Evolutionary conservation across 2,329 filamentous ascomycete genomes (phyloP), one percentile per base, ranked within the genome.

Genomic region (Aspergillus caelatus): DNA sequence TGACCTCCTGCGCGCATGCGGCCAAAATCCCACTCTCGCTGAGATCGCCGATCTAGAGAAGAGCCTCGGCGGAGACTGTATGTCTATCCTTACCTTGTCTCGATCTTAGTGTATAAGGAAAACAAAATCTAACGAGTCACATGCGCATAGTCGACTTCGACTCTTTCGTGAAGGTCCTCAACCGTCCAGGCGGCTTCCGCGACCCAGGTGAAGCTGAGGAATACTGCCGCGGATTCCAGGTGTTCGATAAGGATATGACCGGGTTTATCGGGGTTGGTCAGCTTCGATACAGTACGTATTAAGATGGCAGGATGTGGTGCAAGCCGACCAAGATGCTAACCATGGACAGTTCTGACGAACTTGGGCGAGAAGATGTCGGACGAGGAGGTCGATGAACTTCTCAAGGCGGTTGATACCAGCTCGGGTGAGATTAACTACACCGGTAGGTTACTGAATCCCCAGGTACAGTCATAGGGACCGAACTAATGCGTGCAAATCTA

Each of bases 311-410:
- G 19, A 12, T 34, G 11, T 23, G 28, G 43, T 45, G 5, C 11
- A 50, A 4, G 34, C n/a, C 19, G 48, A 14, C 4, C 2, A 11
- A 6, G 48, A 58, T 55, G 41, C 62, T 64, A 36, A 66, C 34
- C 19, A 43, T 46, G 12, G 39, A 54, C 60, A 85, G 94, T 99
- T 78, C 83, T 99, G 75, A 99, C 95, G 62, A 98, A 98, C 79
- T 83, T 99, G 73, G 95, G 95, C 74, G 95, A 99, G 89, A 98
- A 98, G 86, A 97, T 99, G 93, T 92, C 91, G 66, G 94, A 99
- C 74, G 95, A 98, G 68, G 95, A 99, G 85, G 95, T 99, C 56
- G 94, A 98, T 79, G 95, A 99, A 86, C 86, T 99, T 77, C 89
- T 99, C 79, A 99, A 98, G 89, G 93, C 94, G 0, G 94, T 98